phyloP scores from a whole-genome alignment of 2,329 filamentous ascomycete species.

The Neopestalotiopsis sp. region DNA sequence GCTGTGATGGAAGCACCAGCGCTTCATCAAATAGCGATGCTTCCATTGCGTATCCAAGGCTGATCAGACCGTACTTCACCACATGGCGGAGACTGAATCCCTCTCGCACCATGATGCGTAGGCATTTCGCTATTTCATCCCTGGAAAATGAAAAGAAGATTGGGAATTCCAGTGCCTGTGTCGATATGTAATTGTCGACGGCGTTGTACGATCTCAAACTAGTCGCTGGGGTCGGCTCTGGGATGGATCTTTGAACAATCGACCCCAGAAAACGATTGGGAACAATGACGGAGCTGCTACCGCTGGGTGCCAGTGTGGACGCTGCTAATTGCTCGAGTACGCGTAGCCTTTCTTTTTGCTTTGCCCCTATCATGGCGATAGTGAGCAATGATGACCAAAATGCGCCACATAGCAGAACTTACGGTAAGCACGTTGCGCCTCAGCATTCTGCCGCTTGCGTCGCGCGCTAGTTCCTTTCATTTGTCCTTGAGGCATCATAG shows the following conservation, averaged over 20 bases:
- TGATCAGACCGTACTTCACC: constrained; percentile 22
- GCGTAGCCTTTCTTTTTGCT: neutral
- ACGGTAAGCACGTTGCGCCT: constrained; percentile 3
- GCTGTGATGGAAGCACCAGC: neutral
- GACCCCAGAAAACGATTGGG: neutral
- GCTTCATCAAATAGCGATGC: constrained; percentile 16
- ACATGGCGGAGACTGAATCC: constrained; percentile 20
- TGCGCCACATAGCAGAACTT: neutral
- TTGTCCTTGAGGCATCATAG: too few relatives aligned
- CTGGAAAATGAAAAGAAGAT: neutral
- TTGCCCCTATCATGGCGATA: neutral
- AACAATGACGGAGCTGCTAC: neutral
- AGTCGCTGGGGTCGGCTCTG: neutral
- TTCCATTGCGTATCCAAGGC: constrained; percentile 19
- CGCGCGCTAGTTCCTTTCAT: neutral
- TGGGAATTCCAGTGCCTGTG: neutral
- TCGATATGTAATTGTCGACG: too few relatives aligned
- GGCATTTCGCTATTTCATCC: constrained; percentile 9
- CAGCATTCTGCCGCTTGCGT: neutral
- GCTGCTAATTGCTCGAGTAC: neutral
- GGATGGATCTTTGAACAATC: neutral
- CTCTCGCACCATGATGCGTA: constrained; percentile 19
- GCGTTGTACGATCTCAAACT: too few relatives aligned
- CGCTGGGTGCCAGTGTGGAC: neutral
- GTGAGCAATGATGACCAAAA: neutral